Evolutionary conservation across 345 rosid species (phyloP), one percentile per base, ranked within the genome.

Genomic region (Durio zibethinus): DNA sequence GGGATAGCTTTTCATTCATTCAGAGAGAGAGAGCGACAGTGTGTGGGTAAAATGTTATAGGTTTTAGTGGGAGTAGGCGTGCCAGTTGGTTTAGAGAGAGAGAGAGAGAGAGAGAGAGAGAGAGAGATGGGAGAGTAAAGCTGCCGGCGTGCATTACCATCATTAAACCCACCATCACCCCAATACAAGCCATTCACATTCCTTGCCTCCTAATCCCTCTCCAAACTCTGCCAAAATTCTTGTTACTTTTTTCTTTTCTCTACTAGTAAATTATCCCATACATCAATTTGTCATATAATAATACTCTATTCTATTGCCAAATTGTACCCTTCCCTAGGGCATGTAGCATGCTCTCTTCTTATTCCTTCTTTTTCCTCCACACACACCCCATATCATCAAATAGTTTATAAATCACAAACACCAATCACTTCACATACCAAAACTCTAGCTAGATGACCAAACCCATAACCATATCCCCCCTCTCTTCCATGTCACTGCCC

Each of bases 101-200:
- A 67, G 31, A 40, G 83, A 78, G 82, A 76, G 38, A 50, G 45
- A 75, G 72, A 66, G 77, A 36, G 36, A 53, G 82, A 80, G 82
- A 66, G 31, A 40, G 83, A 78, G 82, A 76, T 40, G 38, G 60
- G 45, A 75, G 72, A 66, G 77, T 78, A 92, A 94, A 91, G 97
- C 97, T 93, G 97, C 92, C 93, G 94, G 98, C 97, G 94, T 94
- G 98, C 97, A 85, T 81, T 87, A 85, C 83, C 89, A 88, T 88
- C 89, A 91, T 90, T 88, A 85, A 87, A 86, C 89, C 87, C 92
- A 79, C 81, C 85, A 81, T 74, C 79, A 50, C 69, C 75, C n/a
- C 77, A 77, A 16, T 53, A 63, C 81, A 74, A 57, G 54, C 74
- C 62, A 52, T 67, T 68, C 91, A 81, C 87, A 85, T 82, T 67